phyloP scores from a whole-genome alignment of 495 filamentous ascomycete species.

The Penicillium dipodomyicola region DNA sequence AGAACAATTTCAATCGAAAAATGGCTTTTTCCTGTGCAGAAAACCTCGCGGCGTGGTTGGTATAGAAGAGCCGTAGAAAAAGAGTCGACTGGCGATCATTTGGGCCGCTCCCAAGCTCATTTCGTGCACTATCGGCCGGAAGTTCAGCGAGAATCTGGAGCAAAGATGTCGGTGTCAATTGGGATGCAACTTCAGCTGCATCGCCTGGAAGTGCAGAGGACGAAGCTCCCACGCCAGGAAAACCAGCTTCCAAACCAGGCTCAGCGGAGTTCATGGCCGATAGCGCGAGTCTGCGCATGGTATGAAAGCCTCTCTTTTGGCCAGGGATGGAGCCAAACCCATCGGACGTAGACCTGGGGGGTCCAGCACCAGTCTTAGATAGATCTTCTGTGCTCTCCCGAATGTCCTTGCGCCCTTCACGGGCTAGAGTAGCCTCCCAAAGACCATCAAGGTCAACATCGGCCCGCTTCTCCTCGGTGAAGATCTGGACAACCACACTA shows the following conservation, averaged over 20 bases:
- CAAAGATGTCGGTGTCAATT: conserved; percentile 25
- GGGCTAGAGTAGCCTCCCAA: conserved; percentile 60
- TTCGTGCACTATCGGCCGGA: conserved; percentile 28
- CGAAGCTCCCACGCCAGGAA: neutral
- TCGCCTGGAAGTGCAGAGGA: neutral
- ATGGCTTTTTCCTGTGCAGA: conserved; percentile 32
- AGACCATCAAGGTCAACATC: conserved; percentile 81
- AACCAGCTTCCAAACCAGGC: neutral
- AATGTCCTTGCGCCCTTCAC: conserved; percentile 36
- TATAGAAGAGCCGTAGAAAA: conserved; percentile 49
- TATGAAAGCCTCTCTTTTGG: conserved; percentile 25
- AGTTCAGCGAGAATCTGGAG: conserved; percentile 36
- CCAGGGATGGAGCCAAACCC: conserved; percentile 15
- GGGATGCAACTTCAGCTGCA: conserved; percentile 9
- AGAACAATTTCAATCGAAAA: conserved; percentile 35
- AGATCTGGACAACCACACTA: conserved; percentile 82
- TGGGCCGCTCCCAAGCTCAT: conserved; percentile 40
- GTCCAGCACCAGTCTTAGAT: conserved; percentile 16
- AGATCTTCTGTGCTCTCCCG: conserved; percentile 15
- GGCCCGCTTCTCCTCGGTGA: conserved; percentile 79
- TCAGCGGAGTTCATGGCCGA: neutral
- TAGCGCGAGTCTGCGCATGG: conserved; percentile 18
- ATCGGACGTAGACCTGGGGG: conserved; percentile 23
- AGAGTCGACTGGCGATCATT: conserved; percentile 46
- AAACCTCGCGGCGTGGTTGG: conserved; percentile 26